Evolutionary conservation across 306 rosid species (phyloP), one percentile per base, ranked within the genome.

Genomic region (Fragaria vesca): DNA sequence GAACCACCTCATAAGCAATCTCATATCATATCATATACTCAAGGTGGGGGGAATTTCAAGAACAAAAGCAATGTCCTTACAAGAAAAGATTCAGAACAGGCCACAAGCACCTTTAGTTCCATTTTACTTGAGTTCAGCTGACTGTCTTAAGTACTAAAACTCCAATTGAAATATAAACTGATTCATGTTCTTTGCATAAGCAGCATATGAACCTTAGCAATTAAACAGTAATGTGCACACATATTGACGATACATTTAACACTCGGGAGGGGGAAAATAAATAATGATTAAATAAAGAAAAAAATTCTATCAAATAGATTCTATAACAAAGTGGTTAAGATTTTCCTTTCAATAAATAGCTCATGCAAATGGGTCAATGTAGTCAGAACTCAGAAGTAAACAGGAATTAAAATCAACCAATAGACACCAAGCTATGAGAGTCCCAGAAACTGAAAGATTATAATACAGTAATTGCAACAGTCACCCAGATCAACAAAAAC

Each of bases 401-500:
- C 55, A 66, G 36, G 12, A 38, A 8, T 10, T 62, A 67, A 36
- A 68, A 69, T 9, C 24, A 24, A 26, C 43, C 51, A 61, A 60
- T 5, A 12, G 15, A 6, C 46, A 58, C 15, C 50, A n/a, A 42
- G 30, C 21, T 5, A 28, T 11, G 20, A 57, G 28, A 57, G 58
- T 42, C 66, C 17, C 42, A 21, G 51, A 70, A 28, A 26, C n/a
- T 11, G 48, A 30, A 20, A 36, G 5, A 43, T 72, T 5, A 40
- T 5, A 69, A 76, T 45, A 15, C 55, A 12, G 55, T n/a, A 32
- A 69, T 26, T 50, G 30, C n/a, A 60, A 36, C n/a, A 81, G 45
- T 18, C 67, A 43, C 63, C 60, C 54, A 72, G 51, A 76, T 71
- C 38, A 62, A 78, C n/a, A 18, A 52, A 61, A 42, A 69, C 60